phyloP scores from a whole-genome alignment of 371 early-diverging fungal species.

The Parasitella parasitica region DNA sequence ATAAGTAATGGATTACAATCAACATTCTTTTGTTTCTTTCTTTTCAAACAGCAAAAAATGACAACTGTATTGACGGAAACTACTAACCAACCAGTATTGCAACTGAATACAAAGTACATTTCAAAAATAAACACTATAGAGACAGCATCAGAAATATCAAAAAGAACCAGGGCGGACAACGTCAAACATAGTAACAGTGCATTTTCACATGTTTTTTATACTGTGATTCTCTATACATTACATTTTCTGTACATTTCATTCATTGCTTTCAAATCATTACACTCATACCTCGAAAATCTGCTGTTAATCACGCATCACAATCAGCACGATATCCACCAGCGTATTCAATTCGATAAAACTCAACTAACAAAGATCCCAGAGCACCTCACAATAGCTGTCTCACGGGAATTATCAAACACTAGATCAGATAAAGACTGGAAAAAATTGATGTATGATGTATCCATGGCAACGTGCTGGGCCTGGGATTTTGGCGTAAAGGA shows the following conservation, averaged over 20 bases:
- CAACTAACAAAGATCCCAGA: slow-evolving; percentile 46
- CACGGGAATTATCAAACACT: slow-evolving; percentile 30
- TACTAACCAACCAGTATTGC: neutral
- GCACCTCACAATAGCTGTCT: slow-evolving; percentile 39
- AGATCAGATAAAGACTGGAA: slow-evolving; percentile 36
- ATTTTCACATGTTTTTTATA: slow-evolving; percentile 3
- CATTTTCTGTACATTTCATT: slow-evolving; percentile 30
- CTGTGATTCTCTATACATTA: slow-evolving; percentile 16
- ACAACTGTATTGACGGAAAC: slow-evolving; percentile 7
- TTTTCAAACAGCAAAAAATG: neutral
- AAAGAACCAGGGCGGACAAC: slow-evolving; percentile 4
- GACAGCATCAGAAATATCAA: slow-evolving; percentile 4
- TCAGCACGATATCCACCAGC: slow-evolving; percentile 3
- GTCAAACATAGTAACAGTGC: neutral
- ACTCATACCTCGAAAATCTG: neutral
- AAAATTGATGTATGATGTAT: slow-evolving; percentile 32
- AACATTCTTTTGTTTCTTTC: neutral
- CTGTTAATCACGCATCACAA: neutral
- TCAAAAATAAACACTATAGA: slow-evolving; percentile 1
- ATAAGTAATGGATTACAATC: neutral
- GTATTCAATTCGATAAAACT: slow-evolving; percentile 28
- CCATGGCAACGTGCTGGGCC: slow-evolving; percentile 43
- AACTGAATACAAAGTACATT: neutral
- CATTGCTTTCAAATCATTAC: slow-evolving; percentile 12
- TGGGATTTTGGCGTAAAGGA: slow-evolving; percentile 43